These are phyloP conservation scores for Phyllosticta capitalensis DNA, from an alignment of 2,329 filamentous ascomycete species.

Conservation along the genomic window DNA sequence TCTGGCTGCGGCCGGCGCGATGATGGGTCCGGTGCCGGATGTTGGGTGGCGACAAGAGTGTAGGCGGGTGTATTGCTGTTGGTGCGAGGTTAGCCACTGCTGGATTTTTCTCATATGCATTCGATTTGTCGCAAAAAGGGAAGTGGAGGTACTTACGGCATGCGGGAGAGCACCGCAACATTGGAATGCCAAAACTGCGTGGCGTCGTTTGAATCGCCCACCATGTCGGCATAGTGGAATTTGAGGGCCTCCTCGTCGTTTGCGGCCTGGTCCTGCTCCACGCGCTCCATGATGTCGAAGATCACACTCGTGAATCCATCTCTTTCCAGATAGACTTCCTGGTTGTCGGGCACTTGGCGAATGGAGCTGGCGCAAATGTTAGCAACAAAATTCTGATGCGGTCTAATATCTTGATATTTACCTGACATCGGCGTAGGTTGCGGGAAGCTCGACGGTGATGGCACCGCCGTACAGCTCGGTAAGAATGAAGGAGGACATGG, in stretches of 20 bases:
- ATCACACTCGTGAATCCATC: conserved; percentile 80
- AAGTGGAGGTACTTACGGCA: conserved; percentile 25
- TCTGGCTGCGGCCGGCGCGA: conserved; percentile 25
- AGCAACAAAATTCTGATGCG: neutral
- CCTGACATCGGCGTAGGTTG: conserved; percentile 64
- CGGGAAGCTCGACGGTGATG: conserved; percentile 57
- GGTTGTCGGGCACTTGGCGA: conserved; percentile 72
- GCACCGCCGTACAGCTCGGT: conserved; percentile 64
- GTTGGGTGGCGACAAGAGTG: conserved; percentile 55
- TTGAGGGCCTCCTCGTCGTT: conserved; percentile 57
- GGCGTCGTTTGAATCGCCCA: conserved; percentile 25
- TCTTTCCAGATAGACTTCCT: conserved; percentile 84
- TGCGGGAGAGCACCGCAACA: conserved; percentile 21
- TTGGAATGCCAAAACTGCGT: conserved; percentile 27
- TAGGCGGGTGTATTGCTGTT: conserved; percentile 47
- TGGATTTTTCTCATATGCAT: neutral
- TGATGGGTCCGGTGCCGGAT: conserved; percentile 25
- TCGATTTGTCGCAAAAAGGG: neutral
- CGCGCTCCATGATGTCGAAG: conserved; percentile 80
- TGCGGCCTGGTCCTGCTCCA: conserved; percentile 49
- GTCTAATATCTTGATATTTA: conserved; percentile 27
- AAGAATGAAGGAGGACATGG: conserved; percentile 43
- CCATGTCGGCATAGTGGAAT: conserved; percentile 41
- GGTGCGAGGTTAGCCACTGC: neutral
- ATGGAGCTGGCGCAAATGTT: conserved; percentile 45